Evolutionary conservation across 192 early-diverging fungal species (phyloP).

Genomic region (Entomortierella beljakovae): DNA sequence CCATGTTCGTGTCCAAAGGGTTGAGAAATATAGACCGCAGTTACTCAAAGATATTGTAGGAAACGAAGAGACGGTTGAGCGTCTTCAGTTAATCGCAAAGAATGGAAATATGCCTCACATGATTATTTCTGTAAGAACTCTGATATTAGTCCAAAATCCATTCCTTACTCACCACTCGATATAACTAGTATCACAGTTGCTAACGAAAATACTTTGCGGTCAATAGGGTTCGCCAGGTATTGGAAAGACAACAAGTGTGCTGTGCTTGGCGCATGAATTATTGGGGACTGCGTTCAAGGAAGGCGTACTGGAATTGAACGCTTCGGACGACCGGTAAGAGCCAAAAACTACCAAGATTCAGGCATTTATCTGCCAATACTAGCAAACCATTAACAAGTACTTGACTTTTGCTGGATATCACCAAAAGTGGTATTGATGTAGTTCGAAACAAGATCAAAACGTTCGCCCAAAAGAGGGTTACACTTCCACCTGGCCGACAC

Average conservation of each 20-base stretch:
- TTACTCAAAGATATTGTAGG: slow-evolving; percentile 92
- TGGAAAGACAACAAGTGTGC: slow-evolving; percentile 97
- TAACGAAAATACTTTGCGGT: neutral
- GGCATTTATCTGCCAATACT: neutral
- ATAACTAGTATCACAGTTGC: neutral
- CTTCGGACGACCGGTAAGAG: slow-evolving; percentile 94
- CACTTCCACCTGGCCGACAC: slow-evolving; percentile 85
- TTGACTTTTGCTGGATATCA: neutral
- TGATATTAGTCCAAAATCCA: neutral
- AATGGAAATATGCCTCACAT: slow-evolving; percentile 98
- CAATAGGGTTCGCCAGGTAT: slow-evolving; percentile 90
- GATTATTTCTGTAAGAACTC: slow-evolving; percentile 85
- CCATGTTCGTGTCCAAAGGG: slow-evolving; percentile 55
- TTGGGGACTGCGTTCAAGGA: slow-evolving; percentile 89
- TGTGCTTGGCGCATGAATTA: slow-evolving; percentile 91
- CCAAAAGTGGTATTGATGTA: slow-evolving; percentile 89
- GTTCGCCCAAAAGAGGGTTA: slow-evolving; percentile 99
- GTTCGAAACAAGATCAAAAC: slow-evolving; percentile 97
- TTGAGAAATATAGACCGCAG: slow-evolving; percentile 95
- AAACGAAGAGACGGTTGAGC: slow-evolving; percentile 90
- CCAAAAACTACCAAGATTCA: no score
- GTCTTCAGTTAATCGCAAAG: slow-evolving; percentile 86
- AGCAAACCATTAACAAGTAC: no score
- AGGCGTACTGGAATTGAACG: slow-evolving; percentile 96
- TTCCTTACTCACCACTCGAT: neutral